phyloP scores from a whole-genome alignment of 2,329 filamentous ascomycete genomes.

The Aspergillus vadensis region DNA sequence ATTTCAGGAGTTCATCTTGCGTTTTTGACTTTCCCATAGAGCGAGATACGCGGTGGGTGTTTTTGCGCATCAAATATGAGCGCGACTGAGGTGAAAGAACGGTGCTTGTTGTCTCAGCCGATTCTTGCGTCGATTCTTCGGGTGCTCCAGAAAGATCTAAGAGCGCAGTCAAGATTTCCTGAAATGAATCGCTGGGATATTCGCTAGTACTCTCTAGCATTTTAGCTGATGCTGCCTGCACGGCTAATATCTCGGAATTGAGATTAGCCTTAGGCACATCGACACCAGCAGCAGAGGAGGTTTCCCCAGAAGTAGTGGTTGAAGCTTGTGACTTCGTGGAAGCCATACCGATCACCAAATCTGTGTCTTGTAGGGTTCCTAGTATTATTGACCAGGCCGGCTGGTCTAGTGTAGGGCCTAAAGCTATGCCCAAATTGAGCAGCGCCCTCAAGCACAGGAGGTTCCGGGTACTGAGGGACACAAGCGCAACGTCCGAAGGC shows the following conservation, averaged over 20 bases:
- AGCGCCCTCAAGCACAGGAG: constrained; percentile 85
- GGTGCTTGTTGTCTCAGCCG: constrained; percentile 54
- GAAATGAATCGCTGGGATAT: constrained; percentile 80
- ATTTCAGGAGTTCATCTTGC: constrained; percentile 48
- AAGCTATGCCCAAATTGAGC: constrained; percentile 90
- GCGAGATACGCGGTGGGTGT: constrained; percentile 44
- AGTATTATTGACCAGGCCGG: constrained; percentile 85
- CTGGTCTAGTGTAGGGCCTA: constrained; percentile 80
- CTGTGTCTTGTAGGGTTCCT: constrained; percentile 88
- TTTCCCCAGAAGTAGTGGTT: constrained; percentile 32
- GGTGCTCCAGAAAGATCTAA: constrained; percentile 64
- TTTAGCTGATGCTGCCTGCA: constrained; percentile 82
- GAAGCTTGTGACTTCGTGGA: constrained; percentile 34
- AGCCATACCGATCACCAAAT: constrained; percentile 69
- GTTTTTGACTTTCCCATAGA: constrained; percentile 43
- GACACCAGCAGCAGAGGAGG: constrained; percentile 34
- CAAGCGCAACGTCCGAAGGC: constrained; percentile 45
- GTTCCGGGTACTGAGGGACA: constrained; percentile 80
- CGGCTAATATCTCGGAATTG: constrained; percentile 77
- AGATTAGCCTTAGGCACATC: constrained; percentile 64
- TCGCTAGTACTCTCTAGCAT: constrained; percentile 90
- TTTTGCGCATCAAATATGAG: constrained; percentile 37
- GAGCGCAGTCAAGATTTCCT: constrained; percentile 73
- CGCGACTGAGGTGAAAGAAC: constrained; percentile 28
- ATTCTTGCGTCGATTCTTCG: constrained; percentile 48